Evolutionary conservation across 108 stramenopile species (phyloP), one percentile per base, ranked within the genome.

Genomic region (Nitzschia putrida): DNA sequence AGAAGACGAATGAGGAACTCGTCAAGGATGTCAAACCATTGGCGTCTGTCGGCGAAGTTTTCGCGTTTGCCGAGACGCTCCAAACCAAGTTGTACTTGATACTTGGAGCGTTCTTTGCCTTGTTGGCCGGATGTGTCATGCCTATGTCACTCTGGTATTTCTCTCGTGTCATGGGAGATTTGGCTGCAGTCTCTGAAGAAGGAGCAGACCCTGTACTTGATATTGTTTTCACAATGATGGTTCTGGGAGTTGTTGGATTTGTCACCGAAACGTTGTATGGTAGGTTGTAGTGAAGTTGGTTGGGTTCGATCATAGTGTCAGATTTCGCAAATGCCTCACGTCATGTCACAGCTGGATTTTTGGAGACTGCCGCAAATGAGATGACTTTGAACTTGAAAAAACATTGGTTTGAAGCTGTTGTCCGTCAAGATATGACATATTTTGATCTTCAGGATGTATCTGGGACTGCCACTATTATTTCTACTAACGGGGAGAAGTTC

Each of bases 351-450:
- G 66, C 26, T 25, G 51, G 74, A 13, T 61, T 66, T 14, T 77
- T 90, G 25, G 67, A 71, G 42, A 69, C 79, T 23, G 71, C 66
- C 18, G 72, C 83, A 11, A 53, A 64, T 22, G 73, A 73, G 38
- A 74, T 74, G 73, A 72, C 82, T 9, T 13, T 43, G 8, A 66
- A 64, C 26, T 47, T 78, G 11, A 74, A 83, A 54, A 54, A 13
- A 11, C 23, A 69, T 13, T 83, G 81, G 81, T 78, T 82, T 49
- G 53, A 53, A 24, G 79, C 85, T 16, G 68, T 86, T 12, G 50
- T 86, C 29, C 53, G 76, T 25, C 74, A 82, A 64, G 85, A 85
- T 61, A 69, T 82, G 61, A 70, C 81, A 37, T 85, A 73, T 56
- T 80, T 66, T 72, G 84, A 85, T 41, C 53, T 72, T 40, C 55